phyloP scores from a whole-genome alignment of 352 stramenopile species.

The Phytophthora boehmeriae region DNA sequence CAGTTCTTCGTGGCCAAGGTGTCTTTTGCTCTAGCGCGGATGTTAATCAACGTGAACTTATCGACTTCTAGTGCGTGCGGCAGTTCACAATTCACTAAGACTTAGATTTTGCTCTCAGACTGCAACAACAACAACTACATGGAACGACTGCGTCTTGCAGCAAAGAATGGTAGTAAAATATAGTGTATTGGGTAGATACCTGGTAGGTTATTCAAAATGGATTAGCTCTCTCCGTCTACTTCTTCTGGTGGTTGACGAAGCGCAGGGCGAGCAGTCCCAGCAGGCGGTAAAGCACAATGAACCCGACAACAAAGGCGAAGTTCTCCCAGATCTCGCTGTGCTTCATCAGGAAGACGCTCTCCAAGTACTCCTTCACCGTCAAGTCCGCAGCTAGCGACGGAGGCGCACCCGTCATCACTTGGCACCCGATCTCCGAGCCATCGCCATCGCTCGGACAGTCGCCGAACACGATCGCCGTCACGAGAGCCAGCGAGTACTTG shows the following conservation, averaged over 20 bases:
- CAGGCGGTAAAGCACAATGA: conserved; percentile 61
- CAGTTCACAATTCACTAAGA: too few species aligned
- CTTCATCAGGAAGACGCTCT: conserved; percentile 1
- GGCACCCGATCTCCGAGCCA: background rate
- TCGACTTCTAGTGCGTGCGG: too few species aligned
- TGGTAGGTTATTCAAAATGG: too few species aligned
- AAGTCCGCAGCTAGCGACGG: background rate
- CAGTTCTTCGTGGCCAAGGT: too few species aligned
- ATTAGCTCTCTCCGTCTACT: background rate
- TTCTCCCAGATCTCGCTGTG: conserved; percentile 2
- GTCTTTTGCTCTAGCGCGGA: too few species aligned
- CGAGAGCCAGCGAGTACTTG: background rate
- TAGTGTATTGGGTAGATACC: too few species aligned
- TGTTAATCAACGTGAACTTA: too few species aligned
- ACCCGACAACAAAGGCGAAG: background rate
- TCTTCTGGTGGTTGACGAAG: conserved; percentile 1
- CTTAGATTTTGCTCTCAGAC: too few species aligned
- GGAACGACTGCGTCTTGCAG: too few species aligned
- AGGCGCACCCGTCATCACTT: background rate
- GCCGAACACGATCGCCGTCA: background rate
- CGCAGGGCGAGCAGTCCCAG: conserved; percentile 66
- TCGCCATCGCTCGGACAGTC: background rate
- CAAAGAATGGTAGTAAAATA: too few species aligned
- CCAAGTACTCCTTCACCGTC: conserved; percentile 1
- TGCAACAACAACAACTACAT: too few species aligned